These are phyloP conservation scores for Cercophora newfieldiana DNA, from an alignment of 495 filamentous ascomycete species.

Conservation along the genomic window DNA sequence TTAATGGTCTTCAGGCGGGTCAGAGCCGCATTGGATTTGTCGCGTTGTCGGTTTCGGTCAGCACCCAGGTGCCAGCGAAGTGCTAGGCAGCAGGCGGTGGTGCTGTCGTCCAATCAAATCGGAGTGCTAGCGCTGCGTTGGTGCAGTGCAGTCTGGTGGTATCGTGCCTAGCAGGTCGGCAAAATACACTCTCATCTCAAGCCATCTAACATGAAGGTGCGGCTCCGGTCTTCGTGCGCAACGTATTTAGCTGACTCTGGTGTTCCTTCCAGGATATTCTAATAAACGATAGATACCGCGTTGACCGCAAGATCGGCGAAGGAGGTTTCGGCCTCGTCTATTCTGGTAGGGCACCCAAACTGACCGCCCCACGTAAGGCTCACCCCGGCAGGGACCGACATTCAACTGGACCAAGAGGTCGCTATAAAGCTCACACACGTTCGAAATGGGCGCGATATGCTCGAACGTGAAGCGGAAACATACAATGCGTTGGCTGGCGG, in stretches of 20 bases:
- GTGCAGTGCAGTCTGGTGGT: too few species aligned
- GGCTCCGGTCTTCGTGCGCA: neutral
- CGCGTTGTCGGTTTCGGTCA: too few species aligned
- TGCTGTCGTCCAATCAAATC: too few species aligned
- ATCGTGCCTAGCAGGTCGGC: too few species aligned
- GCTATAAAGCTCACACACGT: neutral
- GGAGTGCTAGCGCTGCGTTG: too few species aligned
- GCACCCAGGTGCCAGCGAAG: too few species aligned
- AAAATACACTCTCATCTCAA: neutral
- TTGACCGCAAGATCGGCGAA: slow-evolving; percentile 31
- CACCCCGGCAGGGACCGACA: neutral
- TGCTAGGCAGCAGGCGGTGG: too few species aligned
- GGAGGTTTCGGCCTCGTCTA: slow-evolving; percentile 35
- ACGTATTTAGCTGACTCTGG: neutral
- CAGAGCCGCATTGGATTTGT: too few species aligned
- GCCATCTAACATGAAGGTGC: neutral
- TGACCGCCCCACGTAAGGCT: neutral
- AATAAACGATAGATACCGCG: slow-evolving; percentile 27
- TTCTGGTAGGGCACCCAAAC: slow-evolving; percentile 15
- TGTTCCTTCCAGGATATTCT: slow-evolving; percentile 18
- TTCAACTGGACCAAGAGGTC: neutral
- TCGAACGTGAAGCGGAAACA: slow-evolving; percentile 24
- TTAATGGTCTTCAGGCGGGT: too few species aligned
- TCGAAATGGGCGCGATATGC: slow-evolving; percentile 1
- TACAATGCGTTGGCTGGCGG: slow-evolving; percentile 25